Evolutionary conservation across 1,284 basidiomycete genomes (phyloP).

Genomic region (Cryptococcus maquisensis): DNA sequence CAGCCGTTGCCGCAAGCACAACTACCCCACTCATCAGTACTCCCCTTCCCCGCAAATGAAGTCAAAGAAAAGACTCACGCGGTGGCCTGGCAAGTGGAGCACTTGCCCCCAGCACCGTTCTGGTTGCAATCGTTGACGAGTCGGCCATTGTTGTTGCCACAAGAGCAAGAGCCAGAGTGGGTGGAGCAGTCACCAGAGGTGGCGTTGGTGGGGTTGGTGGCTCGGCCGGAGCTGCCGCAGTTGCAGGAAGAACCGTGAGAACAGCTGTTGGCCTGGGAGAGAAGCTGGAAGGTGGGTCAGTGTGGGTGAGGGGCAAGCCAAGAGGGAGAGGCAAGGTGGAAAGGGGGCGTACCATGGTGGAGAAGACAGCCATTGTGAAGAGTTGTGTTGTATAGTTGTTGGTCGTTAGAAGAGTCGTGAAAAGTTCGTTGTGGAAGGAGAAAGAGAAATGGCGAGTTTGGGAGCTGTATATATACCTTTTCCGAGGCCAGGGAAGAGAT

Average conservation of each 20-base stretch:
- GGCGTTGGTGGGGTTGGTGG: conserved; percentile 5
- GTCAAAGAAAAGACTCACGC: conserved; percentile 9
- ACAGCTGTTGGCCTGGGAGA: conserved; percentile 1
- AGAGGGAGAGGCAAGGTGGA: neutral
- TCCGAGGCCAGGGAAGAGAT: no score
- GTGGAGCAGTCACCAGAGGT: neutral
- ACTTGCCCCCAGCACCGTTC: conserved; percentile 8
- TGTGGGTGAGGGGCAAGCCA: neutral
- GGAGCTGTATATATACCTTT: no score
- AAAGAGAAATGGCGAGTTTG: no score
- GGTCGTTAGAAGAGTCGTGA: no score
- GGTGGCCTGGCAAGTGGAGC: conserved; percentile 10
- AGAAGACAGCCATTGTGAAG: conserved; percentile 10
- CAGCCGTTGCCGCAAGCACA: conserved; percentile 8
- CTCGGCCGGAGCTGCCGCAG: conserved; percentile 5
- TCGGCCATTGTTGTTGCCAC: conserved; percentile 4
- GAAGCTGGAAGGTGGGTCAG: neutral
- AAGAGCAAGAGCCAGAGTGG: conserved; percentile 1
- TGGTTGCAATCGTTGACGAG: conserved; percentile 17
- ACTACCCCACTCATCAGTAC: neutral
- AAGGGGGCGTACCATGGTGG: conserved; percentile 1
- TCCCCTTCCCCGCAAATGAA: neutral
- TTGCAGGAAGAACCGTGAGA: conserved; percentile 1
- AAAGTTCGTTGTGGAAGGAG: no score
- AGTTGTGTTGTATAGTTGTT: no score